Evolutionary conservation across 176 grass and related monocot genomes (phyloP).

Genomic region (Zea luxurians): DNA sequence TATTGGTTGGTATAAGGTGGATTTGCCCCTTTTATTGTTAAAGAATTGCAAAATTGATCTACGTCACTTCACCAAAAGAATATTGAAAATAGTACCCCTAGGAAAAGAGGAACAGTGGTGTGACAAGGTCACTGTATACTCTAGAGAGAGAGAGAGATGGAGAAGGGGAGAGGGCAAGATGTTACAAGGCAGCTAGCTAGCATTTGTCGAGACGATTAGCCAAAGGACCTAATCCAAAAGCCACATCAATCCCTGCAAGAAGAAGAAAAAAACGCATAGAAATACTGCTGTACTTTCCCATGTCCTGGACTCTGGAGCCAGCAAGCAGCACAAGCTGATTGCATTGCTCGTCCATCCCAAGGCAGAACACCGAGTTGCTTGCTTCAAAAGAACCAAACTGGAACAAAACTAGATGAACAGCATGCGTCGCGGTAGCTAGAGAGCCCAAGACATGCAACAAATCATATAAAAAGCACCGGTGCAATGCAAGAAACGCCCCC

Average conservation of each 20-base stretch:
- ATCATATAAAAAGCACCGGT: constrained; percentile 49
- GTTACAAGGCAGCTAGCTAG: constrained; percentile 24
- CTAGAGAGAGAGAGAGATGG: constrained; percentile 24
- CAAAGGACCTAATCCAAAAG: constrained; percentile 43
- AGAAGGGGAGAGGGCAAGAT: constrained; percentile 13
- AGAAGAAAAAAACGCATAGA: constrained; percentile 30
- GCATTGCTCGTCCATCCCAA: constrained; percentile 52
- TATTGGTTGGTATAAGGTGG: constrained; percentile 47
- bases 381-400: constrained; percentile 48
- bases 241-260: constrained; percentile 38
- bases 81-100: constrained; percentile 59
- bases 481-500: constrained; percentile 9
- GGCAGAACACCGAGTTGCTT: constrained; percentile 29
- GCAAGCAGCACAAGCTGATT: constrained; percentile 29
- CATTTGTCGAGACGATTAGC: constrained; percentile 40
- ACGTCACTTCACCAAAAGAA: constrained; percentile 59
- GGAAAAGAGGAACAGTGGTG: constrained; percentile 53
- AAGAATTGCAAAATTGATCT: constrained; percentile 46
- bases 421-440: not conserved
- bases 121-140: constrained; percentile 63
- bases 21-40: constrained; percentile 34
- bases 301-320: constrained; percentile 40
- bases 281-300: constrained; percentile 34
- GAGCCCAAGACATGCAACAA: constrained; percentile 37
- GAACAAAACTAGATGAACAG: constrained; percentile 35